These are phyloP conservation scores for Lotus japonicus DNA, from an alignment of 306 rosid genomes.

Conservation along the genomic window DNA sequence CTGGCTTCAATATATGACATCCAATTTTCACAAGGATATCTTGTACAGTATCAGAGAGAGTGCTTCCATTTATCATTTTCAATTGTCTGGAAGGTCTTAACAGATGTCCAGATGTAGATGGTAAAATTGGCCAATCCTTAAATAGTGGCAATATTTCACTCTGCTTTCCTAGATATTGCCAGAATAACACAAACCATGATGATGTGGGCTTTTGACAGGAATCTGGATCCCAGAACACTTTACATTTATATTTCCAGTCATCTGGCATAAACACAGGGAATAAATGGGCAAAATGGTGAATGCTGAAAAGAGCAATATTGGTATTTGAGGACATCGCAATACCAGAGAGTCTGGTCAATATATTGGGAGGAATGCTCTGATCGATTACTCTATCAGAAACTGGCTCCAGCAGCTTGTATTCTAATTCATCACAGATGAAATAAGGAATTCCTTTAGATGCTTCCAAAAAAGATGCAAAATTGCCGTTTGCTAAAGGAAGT, in stretches of 20 bases:
- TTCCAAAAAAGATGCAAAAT: constrained; percentile 57
- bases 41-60: constrained; percentile 49
- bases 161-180: constrained; percentile 66
- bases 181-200: constrained; percentile 72
- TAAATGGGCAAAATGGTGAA: constrained; percentile 59
- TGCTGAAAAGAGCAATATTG: constrained; percentile 50
- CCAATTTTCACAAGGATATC: constrained; percentile 65
- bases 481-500: constrained; percentile 91
- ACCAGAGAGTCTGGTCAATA: constrained; percentile 65
- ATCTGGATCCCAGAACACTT: constrained; percentile 78
- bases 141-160: constrained; percentile 52
- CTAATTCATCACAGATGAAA: constrained; percentile 78
- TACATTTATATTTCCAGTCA: constrained; percentile 78
- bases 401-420: constrained; percentile 55
- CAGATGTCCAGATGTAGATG: constrained; percentile 71
- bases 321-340: constrained; percentile 79
- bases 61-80: constrained; percentile 63
- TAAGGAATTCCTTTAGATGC: constrained; percentile 63
- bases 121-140: constrained; percentile 93
- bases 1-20: constrained; percentile 60
- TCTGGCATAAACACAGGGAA: constrained; percentile 68
- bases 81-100: constrained; percentile 60
- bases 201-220: constrained; percentile 66
- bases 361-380: constrained; percentile 45
- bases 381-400: constrained; percentile 68